Base-by-base conservation (phyloP, 169 alveolate genomes). In the Besnoitia besnoiti region DNA sequence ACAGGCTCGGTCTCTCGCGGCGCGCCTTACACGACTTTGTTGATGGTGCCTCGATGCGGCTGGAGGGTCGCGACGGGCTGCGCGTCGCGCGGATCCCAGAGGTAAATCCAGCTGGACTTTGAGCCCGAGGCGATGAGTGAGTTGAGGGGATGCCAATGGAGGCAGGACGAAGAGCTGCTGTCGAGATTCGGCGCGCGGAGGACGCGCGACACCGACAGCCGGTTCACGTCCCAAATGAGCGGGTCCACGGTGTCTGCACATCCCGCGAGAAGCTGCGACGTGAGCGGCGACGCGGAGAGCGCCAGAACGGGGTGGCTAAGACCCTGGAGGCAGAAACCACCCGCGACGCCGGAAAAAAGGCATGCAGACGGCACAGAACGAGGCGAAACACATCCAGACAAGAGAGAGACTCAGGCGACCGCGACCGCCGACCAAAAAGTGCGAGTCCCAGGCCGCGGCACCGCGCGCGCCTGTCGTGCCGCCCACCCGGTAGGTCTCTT, bases 101-200 rank as follows among this genome's bases (percentile, higher is more conserved):
- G 92, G 46, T 97, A 96, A n/a, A 97, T 92, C 85, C 96, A 96
- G 88, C 96, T 95, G 51, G 96, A 95, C 92, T 95, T 95, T 85
- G 97, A 95, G 50, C 98, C 98, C 24, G 98, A 96, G 76, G 97
- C 98, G 85, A 96, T 94, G 35, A 97, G 93, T 40, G 96, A 94
- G 89, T 94, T 95, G 79, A 93, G 79, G 8, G 98, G 98, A 89
- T 97, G 97, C 98, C 98, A 97, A 89, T 96, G 97, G 73, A 96
- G 85, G 67, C 98, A 97, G 33, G 97, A 91, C 42, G 94, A 95
- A 80, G 95, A 94, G 82, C 95, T 91, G 46, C 96, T 91, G 92
- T 96, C 98, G 55, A 96, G 93, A 73, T 94, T 93, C 40, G 95
- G 96, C 39, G 97, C 96, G 47, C 87, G 95, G 61, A 55, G 94